These are phyloP conservation scores for Mycena capillaripes DNA, from an alignment of 768 basidiomycete genomes.

Conservation along the genomic window DNA sequence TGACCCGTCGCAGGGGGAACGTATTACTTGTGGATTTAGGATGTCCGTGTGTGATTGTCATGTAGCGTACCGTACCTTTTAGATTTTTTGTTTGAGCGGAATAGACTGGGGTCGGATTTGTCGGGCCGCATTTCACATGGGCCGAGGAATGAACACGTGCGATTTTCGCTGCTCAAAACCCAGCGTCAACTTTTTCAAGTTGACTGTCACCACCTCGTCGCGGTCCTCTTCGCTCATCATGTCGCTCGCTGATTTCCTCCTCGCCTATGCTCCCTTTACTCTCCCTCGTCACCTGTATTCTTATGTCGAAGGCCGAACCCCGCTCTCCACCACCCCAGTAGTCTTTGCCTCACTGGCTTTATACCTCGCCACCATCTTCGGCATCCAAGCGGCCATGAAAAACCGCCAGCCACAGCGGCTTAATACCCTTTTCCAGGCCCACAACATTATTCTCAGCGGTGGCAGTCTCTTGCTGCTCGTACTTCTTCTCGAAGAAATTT, in stretches of 20 bases:
- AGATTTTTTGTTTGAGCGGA: background rate
- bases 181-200: constrained; percentile 36
- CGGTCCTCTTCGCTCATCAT: constrained; percentile 63
- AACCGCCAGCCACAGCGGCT: constrained; percentile 80
- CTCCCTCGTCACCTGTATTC: constrained; percentile 69
- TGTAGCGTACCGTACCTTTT: constrained; percentile 56
- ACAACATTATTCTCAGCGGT: constrained; percentile 89
- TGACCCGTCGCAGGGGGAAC: constrained; percentile 55
- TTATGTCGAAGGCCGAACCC: constrained; percentile 83
- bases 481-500: constrained; percentile 93
- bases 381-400: constrained; percentile 88
- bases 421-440: constrained; percentile 86
- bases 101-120: background rate
- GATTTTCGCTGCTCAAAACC: background rate
- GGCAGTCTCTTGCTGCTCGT: constrained; percentile 88
- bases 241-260: constrained; percentile 80
- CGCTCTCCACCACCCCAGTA: constrained; percentile 83
- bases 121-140: constrained; percentile 29
- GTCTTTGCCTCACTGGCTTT: constrained; percentile 79
- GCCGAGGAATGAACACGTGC: background rate
- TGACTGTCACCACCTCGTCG: constrained; percentile 2
- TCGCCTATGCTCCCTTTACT: constrained; percentile 68
- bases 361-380: constrained; percentile 93
- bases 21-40: constrained; percentile 65
- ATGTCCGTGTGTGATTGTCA: constrained; percentile 70